These are phyloP conservation scores for Fusarium anguioides DNA, from an alignment of 2,329 filamentous ascomycete genomes.

Conservation along the genomic window DNA sequence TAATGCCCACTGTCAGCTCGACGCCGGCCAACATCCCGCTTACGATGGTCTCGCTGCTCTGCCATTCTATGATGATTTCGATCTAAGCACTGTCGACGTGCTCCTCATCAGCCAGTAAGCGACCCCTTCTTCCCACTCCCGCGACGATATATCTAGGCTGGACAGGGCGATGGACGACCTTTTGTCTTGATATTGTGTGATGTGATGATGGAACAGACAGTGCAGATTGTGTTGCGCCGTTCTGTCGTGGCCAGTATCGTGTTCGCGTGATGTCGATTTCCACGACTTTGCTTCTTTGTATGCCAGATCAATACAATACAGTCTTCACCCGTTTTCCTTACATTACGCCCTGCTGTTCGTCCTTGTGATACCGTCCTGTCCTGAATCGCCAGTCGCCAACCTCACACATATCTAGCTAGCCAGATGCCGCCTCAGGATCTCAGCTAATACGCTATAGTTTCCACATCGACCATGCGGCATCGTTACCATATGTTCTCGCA, in stretches of 20 bases:
- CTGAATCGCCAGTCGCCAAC: conserved; percentile 30
- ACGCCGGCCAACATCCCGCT: conserved; percentile 95
- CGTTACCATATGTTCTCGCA: conserved; percentile 94
- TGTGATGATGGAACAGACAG: conserved; percentile 41
- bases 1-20: conserved; percentile 70
- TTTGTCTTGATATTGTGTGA: conserved; percentile 40
- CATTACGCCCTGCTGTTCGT: conserved; percentile 41
- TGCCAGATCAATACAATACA: conserved; percentile 56
- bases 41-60: conserved; percentile 94
- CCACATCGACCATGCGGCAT: conserved; percentile 97
- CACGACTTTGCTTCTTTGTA: conserved; percentile 45
- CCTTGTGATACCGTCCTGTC: conserved; percentile 46
- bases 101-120: conserved; percentile 99
- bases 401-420: conserved; percentile 13
- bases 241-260: conserved; percentile 28
- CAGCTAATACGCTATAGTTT: conserved; percentile 72
- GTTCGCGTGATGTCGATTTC: conserved; percentile 44
- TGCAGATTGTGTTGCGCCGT: neutral
- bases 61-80: conserved; percentile 98
- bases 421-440: conserved; percentile 21
- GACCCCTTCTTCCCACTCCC: conserved; percentile 27
- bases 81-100: conserved; percentile 95
- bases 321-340: conserved; percentile 43
- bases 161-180: conserved; percentile 46
- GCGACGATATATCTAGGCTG: conserved; percentile 42